phyloP scores from a whole-genome alignment of 805 yeast species.

The Lachancea quebecensis region DNA sequence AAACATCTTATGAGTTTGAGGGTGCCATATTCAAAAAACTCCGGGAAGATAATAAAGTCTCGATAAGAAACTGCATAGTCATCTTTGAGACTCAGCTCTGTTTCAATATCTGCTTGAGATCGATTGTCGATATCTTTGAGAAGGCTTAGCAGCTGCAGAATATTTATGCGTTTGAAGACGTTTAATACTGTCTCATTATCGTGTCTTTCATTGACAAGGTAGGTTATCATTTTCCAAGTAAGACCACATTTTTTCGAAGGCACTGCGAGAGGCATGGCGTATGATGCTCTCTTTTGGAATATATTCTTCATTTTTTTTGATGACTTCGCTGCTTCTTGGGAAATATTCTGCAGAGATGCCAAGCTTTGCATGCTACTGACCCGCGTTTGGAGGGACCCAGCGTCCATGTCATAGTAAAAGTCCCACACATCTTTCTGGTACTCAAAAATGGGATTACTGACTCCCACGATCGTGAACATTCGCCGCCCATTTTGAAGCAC shows the following conservation, averaged over 20 bases:
- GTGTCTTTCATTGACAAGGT: slow-evolving; percentile 21
- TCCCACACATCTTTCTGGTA: slow-evolving; percentile 52
- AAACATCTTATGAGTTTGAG: slow-evolving; percentile 13
- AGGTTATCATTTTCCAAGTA: slow-evolving; percentile 15
- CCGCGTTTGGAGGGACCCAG: slow-evolving; percentile 22
- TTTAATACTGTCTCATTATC: slow-evolving; percentile 23
- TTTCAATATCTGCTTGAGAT: slow-evolving; percentile 5
- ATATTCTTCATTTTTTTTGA: slow-evolving; percentile 8
- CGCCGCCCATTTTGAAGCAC: slow-evolving; percentile 17
- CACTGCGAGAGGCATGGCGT: slow-evolving; percentile 3
- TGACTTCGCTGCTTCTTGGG: slow-evolving; percentile 2
- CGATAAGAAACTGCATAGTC: slow-evolving; percentile 28
- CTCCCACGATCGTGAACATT: slow-evolving; percentile 48
- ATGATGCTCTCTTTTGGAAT: slow-evolving; percentile 11
- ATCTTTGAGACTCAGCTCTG: slow-evolving; percentile 26
- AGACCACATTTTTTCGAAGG: slow-evolving; percentile 10
- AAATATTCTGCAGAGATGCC: neutral
- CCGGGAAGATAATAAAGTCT: slow-evolving; percentile 30
- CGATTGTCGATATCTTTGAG: slow-evolving; percentile 11
- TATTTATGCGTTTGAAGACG: slow-evolving; percentile 27
- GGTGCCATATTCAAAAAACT: slow-evolving; percentile 23
- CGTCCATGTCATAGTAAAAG: slow-evolving; percentile 52
- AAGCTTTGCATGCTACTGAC: neutral
- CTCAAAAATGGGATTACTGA: slow-evolving; percentile 60
- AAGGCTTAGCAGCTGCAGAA: slow-evolving; percentile 30